Evolutionary conservation across 257 asterid genomes (phyloP).

Genomic region (Voacanga thouarsii): DNA sequence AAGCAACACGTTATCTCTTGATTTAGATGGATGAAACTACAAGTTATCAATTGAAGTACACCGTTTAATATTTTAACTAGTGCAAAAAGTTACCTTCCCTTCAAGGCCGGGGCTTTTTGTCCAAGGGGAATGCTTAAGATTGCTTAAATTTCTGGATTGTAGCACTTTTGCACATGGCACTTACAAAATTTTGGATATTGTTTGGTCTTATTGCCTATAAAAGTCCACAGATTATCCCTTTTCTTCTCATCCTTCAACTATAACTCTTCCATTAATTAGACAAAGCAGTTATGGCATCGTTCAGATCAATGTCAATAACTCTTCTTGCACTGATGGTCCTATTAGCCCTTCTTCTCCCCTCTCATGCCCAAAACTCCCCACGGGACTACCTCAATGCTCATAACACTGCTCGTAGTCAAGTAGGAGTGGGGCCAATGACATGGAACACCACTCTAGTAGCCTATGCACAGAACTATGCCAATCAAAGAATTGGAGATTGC

Average conservation of each 20-base stretch:
- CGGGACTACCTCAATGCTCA: conserved; percentile 33
- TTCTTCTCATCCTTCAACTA: not conserved
- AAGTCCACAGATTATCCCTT: not conserved
- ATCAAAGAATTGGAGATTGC: conserved; percentile 31
- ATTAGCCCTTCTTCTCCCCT: not conserved
- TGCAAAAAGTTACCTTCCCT: not conserved
- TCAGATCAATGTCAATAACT: not conserved
- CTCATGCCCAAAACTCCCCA: conserved; percentile 16
- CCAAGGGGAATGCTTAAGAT: conserved; percentile 5
- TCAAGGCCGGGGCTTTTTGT: not conserved
- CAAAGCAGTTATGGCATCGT: not conserved
- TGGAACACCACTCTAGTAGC: conserved; percentile 29
- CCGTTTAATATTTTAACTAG: not conserved
- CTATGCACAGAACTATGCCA: conserved; percentile 40
- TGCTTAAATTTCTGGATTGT: not conserved
- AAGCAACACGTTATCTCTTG: not conserved
- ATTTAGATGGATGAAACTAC: not conserved
- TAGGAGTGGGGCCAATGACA: conserved; percentile 36
- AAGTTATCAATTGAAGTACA: not conserved
- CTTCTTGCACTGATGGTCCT: not conserved
- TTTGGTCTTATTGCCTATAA: conserved; percentile 6
- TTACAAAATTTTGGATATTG: too few species aligned
- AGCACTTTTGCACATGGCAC: conserved; percentile 1
- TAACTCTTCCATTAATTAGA: too few species aligned
- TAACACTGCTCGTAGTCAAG: conserved; percentile 31